phyloP scores from a whole-genome alignment of 768 basidiomycete genomes.

The Kwoniella shandongensis region DNA sequence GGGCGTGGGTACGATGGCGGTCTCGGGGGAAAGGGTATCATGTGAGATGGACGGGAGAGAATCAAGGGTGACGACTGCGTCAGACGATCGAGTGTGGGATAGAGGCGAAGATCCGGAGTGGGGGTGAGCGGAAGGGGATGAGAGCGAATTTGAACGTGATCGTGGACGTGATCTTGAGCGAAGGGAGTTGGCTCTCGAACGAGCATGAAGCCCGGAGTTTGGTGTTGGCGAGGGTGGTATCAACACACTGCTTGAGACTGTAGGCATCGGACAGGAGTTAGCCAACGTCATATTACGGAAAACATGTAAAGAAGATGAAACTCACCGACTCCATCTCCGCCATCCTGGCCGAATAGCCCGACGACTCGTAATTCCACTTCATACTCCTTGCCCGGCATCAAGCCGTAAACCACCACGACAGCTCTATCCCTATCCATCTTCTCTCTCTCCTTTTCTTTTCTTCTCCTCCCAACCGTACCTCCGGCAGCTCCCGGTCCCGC shows the following conservation, averaged over 20 bases:
- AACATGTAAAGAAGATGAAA: neutral
- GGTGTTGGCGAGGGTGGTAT: conserved; percentile 33
- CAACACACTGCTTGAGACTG: conserved; percentile 42
- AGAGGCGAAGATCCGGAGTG: conserved; percentile 7
- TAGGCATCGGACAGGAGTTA: conserved; percentile 5
- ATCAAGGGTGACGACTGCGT: conserved; percentile 13
- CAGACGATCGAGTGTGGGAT: conserved; percentile 11
- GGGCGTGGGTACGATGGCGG: conserved; percentile 32
- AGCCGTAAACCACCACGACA: conserved; percentile 83
- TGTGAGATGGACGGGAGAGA: conserved; percentile 1
- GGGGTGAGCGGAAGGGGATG: conserved; percentile 12
- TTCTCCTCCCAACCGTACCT: neutral
- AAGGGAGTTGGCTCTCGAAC: conserved; percentile 50
- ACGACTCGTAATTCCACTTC: conserved; percentile 81
- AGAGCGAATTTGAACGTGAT: conserved; percentile 47
- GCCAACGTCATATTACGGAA: neutral
- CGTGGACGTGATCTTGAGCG: conserved; percentile 47
- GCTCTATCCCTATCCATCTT: conserved; percentile 68
- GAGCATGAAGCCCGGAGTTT: conserved; percentile 26
- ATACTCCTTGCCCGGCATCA: conserved; percentile 84
- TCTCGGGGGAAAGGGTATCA: conserved; percentile 12
- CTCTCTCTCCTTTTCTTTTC: conserved; percentile 14
- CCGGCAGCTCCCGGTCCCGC: conserved; percentile 8
- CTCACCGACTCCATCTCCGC: conserved; percentile 34
- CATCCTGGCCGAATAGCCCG: conserved; percentile 45